Conservation (phyloP, 331 rosid species). For the Arachis monticola region DNA sequence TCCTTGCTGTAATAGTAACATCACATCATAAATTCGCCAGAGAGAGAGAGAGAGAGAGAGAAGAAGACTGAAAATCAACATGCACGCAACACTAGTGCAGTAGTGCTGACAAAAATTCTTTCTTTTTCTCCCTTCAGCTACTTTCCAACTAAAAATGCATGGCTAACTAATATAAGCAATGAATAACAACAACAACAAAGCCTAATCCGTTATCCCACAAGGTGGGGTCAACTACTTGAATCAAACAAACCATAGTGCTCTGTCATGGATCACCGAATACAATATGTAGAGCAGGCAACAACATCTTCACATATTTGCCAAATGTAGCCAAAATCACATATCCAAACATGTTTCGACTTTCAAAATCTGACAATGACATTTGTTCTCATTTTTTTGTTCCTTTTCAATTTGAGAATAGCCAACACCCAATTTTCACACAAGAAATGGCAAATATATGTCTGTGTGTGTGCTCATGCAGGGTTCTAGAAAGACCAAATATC, state of each 20-base stretch:
- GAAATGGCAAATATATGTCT: background rate
- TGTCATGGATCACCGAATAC: background rate
- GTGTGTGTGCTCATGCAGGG: background rate
- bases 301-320: constrained; percentile 26
- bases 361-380: no score
- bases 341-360: background rate
- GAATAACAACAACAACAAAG: background rate
- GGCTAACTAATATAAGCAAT: constrained; percentile 15
- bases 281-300: constrained; percentile 13
- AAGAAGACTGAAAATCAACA: constrained; percentile 7
- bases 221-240: no score
- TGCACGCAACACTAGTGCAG: background rate
- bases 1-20: constrained; percentile 73
- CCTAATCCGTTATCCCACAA: no score
- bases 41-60: background rate
- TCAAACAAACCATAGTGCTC: no score
- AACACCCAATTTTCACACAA: constrained; percentile 25
- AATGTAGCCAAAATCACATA: background rate
- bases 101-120: background rate
- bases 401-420: background rate
- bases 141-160: background rate
- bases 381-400: constrained; percentile 5
- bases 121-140: background rate
- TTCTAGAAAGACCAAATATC: background rate
- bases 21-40: constrained; percentile 33